Base-by-base conservation (phyloP, 2,329 filamentous ascomycete genomes). In the Fusarium praegraminearum region DNA sequence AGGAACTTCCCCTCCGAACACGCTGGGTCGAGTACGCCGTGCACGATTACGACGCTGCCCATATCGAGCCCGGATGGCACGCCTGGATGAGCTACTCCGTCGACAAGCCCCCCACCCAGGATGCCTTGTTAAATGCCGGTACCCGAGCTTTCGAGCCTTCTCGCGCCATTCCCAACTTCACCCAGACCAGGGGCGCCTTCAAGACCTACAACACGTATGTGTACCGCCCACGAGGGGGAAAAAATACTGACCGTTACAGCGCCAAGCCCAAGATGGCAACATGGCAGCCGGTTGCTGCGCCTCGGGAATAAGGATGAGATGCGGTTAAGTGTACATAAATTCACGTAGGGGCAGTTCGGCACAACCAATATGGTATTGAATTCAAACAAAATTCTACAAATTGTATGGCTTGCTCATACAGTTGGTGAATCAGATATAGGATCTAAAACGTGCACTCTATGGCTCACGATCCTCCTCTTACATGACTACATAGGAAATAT, bases 21-120 rank as follows among this genome's bases (percentile, higher is more conserved):
- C 90, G 94, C 86, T 99, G 97, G 96, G 93, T 99, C 70, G 94
- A 98, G 82, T 99, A 97, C 86, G 95, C 93, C 84, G 87, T 92
- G 81, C 86, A 93, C 76, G 93, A 98, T 81, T 92, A 86, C 78
- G 92, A 96, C 76, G 85, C 92, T 67, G 88, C 89, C 62, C 93
- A 98, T 57, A 92, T 98, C 76, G 95, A 98, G 82, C 94, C 95
- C 52, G 93, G 95, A 81, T 99, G 96, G 96, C 96, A 98, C 83
- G 93, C 93, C 32, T 99, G 96, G 96, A 94, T 99, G 75, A 93
- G 93, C 72, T 98, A 99, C 83, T 84, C 90, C 82, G 90, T 97
- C 76, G 94, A 98, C 81, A 92, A 92, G 81, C 90, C 95, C 38
- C 96, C 96, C 3, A 88, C 85, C 38, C 82, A 91, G 76, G 96